Conservation (phyloP, 805 yeast genomes). For the Saccharomycopsis olivae region DNA sequence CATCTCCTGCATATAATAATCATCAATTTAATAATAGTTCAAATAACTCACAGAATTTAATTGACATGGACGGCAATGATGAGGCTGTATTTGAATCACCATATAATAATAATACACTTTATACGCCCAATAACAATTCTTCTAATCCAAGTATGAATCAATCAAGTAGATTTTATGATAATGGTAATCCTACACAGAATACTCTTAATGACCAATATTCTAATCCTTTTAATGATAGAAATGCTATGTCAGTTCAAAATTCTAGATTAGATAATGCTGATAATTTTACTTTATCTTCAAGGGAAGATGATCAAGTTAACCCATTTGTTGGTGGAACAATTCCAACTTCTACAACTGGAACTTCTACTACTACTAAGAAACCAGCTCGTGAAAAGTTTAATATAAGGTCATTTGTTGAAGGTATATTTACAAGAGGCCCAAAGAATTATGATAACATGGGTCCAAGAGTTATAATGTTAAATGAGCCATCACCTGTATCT, state of each 20-base stretch:
- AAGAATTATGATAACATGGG: slow-evolving; percentile 51
- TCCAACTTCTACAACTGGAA: neutral
- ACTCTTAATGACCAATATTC: slow-evolving; percentile 3
- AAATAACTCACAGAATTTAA: neutral
- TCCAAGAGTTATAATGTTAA: slow-evolving; percentile 24
- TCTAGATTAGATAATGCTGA: too few species aligned
- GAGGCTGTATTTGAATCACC: slow-evolving; percentile 1
- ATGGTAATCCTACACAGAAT: neutral
- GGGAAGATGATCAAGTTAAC: slow-evolving; percentile 15
- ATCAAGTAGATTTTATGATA: too few species aligned
- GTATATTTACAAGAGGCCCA: slow-evolving; percentile 20
- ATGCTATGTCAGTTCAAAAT: neutral
- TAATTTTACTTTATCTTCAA: slow-evolving; percentile 8
- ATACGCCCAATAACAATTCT: slow-evolving; percentile 1
- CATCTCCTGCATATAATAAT: slow-evolving; percentile 7
- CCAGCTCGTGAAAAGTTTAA: slow-evolving; percentile 25
- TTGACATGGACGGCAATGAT: slow-evolving; percentile 7
- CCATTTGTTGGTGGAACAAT: slow-evolving; percentile 7
- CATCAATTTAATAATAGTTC: neutral
- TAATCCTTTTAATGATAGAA: slow-evolving; percentile 12
- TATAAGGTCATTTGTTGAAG: slow-evolving; percentile 28
- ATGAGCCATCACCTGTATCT: slow-evolving; percentile 27
- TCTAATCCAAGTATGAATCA: neutral
- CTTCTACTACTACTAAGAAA: slow-evolving; percentile 21
- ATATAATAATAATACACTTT: slow-evolving; percentile 1